A percentile compares a stretch with the other conserved stretches of the same genome.
Conservation (phyloP, 768 basidiomycete genomes). For the Amanita phalloides region DNA sequence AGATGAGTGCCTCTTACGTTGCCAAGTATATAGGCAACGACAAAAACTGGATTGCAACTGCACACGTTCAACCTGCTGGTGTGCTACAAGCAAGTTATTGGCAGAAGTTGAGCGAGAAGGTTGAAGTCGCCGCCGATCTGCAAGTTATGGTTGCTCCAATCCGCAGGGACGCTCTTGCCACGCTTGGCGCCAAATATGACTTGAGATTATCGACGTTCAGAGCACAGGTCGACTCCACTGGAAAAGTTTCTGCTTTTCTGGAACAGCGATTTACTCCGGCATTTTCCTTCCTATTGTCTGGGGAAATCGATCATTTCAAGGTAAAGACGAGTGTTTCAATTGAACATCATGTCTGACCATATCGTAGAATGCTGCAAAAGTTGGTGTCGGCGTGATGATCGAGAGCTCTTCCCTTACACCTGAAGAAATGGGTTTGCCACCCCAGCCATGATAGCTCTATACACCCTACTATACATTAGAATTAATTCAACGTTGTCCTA, state of each 20-base stretch:
- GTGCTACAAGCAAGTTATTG: conserved; percentile 89
- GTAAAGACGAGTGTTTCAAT: conserved; percentile 26
- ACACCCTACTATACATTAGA: conserved; percentile 15
- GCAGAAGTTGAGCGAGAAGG: conserved; percentile 91
- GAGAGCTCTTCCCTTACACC: conserved; percentile 76
- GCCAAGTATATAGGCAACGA: conserved; percentile 66
- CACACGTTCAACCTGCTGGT: conserved; percentile 75
- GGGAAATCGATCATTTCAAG: conserved; percentile 99
- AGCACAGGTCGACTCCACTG: conserved; percentile 89
- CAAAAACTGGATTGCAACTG: conserved; percentile 89
- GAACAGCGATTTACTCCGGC: conserved; percentile 95
- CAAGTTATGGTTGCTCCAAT: conserved; percentile 69
- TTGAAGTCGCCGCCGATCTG: conserved; percentile 94
- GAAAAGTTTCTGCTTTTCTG: conserved; percentile 89
- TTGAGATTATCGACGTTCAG: conserved; percentile 89
- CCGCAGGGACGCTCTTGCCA: conserved; percentile 86
- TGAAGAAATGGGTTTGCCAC: conserved; percentile 71
- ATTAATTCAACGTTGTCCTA: conserved; percentile 11
- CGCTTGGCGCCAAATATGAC: conserved; percentile 94
- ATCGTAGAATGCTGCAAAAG: conserved; percentile 80
- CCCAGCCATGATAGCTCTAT: conserved; percentile 29
- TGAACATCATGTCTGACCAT: not conserved
- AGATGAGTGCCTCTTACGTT: conserved; percentile 66
- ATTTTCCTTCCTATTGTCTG: conserved; percentile 88
- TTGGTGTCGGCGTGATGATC: conserved; percentile 97